Base-by-base conservation (phyloP, 1,284 basidiomycete genomes). In the Phaffia rhodozyma region DNA sequence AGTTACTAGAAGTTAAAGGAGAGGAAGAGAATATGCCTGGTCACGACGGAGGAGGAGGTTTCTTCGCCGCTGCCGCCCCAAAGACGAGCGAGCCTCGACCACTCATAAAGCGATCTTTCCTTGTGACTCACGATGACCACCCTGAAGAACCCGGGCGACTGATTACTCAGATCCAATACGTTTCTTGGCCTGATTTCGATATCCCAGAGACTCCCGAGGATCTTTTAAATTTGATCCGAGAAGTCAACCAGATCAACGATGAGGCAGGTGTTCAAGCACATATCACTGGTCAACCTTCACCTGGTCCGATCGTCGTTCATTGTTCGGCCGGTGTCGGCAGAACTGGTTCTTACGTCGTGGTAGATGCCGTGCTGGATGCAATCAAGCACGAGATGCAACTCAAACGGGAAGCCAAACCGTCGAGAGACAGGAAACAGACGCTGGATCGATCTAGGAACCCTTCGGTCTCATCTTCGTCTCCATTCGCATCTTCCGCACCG, bases 121-220 rank as follows among this genome's bases (percentile, higher is more conserved):
- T 82, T 61, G 78, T 93, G 52, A 79, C 79, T 47, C 83, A 91
- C 71, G 74, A 75, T 1, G 78, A 75, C 27, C 82, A 84, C 67
- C 85, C 86, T 0, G 75, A 79, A 20, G 77, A 80, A 18, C 78
- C 80, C 0, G 78, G 84, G 1, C 79, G 89, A 21, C 79, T 77
- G 66, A 70, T 78, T 48, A 69, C 72, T 0, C 91, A 96, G 71
- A 77, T 94, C 55, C 91, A 97, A 73, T 94, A 90, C 71, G 80
- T 91, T 57, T 85, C 86, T 38, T 97, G 91, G 91, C 89, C 91
- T 1, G 91, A 97, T 71, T 86, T 94, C 78, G 91, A 92, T 72
- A 89, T 96, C 2, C 91, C 92, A 1, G 84, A 86, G 11, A 83
- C 88, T 64, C 84, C 91, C 0, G 78, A 81, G 5, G 85, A 85